Percentiles rank a stretch among this genome's conserved stretches.
Conservation (phyloP, 805 yeast species). For the Wickerhamomyces tratensis region DNA sequence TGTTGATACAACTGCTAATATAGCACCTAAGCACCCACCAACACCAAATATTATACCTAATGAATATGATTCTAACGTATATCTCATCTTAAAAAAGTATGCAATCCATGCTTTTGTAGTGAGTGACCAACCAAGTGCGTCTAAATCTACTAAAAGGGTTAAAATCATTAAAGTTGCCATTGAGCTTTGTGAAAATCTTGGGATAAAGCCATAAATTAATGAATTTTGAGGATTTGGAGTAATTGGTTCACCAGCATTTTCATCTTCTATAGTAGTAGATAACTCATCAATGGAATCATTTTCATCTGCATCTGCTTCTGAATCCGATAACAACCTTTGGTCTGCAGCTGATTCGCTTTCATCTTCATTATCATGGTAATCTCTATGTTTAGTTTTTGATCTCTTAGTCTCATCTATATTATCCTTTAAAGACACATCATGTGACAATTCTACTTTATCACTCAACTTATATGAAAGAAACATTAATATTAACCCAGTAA, state of each 20-base stretch:
- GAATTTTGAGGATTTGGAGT: background rate
- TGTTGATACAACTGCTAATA: constrained; percentile 32
- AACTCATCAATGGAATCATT: no score
- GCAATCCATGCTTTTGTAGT: constrained; percentile 38
- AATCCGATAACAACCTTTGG: background rate
- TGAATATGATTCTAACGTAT: constrained; percentile 22
- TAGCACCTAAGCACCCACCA: constrained; percentile 28
- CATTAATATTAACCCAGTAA: constrained; percentile 2
- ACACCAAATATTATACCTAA: constrained; percentile 31
- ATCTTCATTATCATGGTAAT: background rate
- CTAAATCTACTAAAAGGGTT: constrained; percentile 29
- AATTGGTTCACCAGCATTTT: background rate
- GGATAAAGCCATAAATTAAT: constrained; percentile 4
- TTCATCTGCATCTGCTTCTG: no score
- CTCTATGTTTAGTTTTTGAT: no score
- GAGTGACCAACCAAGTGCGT: constrained; percentile 33
- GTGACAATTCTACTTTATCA: constrained; percentile 7
- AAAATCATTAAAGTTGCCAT: constrained; percentile 22
- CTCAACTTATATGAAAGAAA: constrained; percentile 2
- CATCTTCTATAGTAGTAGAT: no score
- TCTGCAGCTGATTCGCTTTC: background rate
- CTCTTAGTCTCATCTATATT: background rate
- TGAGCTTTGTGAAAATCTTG: constrained; percentile 11
- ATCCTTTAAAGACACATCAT: constrained; percentile 3
- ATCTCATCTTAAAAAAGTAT: constrained; percentile 29